A percentile compares a stretch with the other conserved stretches of the same genome.
phyloP scores from a whole-genome alignment of 176 grass and related monocot species.

The Avena insularis region DNA sequence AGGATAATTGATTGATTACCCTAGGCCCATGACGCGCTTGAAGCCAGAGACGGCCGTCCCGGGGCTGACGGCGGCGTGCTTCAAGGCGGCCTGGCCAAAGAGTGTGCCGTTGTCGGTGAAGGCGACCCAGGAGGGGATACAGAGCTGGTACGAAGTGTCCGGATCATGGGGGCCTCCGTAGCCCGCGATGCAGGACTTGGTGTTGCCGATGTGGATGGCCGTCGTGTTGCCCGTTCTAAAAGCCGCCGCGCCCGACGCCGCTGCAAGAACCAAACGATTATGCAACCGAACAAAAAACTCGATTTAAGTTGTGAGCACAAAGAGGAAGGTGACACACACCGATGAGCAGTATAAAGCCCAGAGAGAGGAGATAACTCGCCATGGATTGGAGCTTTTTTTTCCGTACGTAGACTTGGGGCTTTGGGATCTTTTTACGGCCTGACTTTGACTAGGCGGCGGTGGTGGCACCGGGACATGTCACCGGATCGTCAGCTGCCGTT shows the following conservation, averaged over 20 bases:
- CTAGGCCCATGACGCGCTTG: neutral
- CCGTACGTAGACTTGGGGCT: neutral
- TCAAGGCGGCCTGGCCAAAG: slow-evolving; percentile 4
- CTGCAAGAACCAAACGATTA: neutral
- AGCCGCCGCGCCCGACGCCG: neutral
- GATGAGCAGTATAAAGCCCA: slow-evolving; percentile 6
- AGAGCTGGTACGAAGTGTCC: neutral
- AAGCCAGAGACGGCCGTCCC: slow-evolving; percentile 8
- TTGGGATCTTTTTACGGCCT: neutral
- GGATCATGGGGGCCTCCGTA: neutral
- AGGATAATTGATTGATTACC: neutral
- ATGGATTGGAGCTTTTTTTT: neutral
- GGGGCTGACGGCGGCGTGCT: slow-evolving; percentile 21
- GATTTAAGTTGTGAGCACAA: neutral
- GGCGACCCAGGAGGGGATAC: slow-evolving; percentile 24
- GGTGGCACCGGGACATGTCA: slow-evolving; percentile 2
- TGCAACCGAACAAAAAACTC: neutral
- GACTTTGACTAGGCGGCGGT: neutral
- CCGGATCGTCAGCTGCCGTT: neutral
- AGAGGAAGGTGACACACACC: neutral
- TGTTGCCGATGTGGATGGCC: slow-evolving; percentile 20
- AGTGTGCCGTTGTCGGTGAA: slow-evolving; percentile 7
- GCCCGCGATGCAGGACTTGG: slow-evolving; percentile 24
- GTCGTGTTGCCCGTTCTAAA: neutral
- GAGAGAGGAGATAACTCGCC: neutral